Base-by-base conservation (phyloP, 805 yeast species). In the Barnettozyma pratensis region DNA sequence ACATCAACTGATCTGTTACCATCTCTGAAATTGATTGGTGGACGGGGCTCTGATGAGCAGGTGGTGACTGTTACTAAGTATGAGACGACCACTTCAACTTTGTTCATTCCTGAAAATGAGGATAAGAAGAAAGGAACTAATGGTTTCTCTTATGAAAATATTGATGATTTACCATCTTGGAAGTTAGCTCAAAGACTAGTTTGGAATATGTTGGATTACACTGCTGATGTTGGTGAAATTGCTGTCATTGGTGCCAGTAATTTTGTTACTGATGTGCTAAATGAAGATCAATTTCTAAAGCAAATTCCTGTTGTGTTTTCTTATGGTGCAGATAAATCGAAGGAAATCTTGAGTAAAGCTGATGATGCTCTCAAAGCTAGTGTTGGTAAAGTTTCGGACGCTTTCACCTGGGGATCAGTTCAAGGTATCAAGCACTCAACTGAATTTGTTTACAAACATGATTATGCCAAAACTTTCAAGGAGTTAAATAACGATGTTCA, bases 51-150 rank as follows among this genome's bases (percentile, higher is more conserved):
- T 19, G 19, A 11, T 27, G 41, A 19, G 26, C 34, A 45, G 25
- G 42, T 46, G 12, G 40, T 50, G 10, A 54, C 58, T 7, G 35
- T 54, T 9, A 48, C 55, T 9, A 49, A 44, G 34, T 55, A 47
- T 34, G 41, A 49, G 4, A 55, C 59, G 0, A 48, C 50, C 38
- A 57, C 60, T 26, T 45, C 50, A 38, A 54, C 60, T 1, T 32
- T 38, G 34, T 53, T 45, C 38, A 26, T 48, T 2, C 49, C 55
- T 5, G 56, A 46, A 12, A 37, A 12, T 14, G 49, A 48, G 6
- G 34, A 29, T n/a, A 12, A 25, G 4, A 12, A 25, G 4, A 42
- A 3, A 19, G 38, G 12, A 36, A n/a, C 38, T 36, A 14, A 11
- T 7, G 27, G 31, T 29, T 6, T 6, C 19, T 19, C 19, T 8